Evolutionary conservation across 73 alveolate genomes (phyloP), one percentile per base, ranked within the genome.

Genomic region (Durusdinium trenchii): DNA sequence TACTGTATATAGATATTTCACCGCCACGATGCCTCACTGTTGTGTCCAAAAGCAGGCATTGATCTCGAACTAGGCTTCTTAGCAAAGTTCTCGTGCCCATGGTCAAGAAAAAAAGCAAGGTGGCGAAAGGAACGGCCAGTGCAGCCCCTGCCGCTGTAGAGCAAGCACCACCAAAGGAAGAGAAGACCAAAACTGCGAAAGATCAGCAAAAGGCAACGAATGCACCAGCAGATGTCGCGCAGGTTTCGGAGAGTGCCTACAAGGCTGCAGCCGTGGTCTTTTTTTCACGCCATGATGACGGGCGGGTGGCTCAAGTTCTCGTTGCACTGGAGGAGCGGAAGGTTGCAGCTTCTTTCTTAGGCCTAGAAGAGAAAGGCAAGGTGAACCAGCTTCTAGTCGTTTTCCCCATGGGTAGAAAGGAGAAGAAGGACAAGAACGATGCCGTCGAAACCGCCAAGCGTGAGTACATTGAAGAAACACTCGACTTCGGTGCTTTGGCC

Each of bases 341-440:
- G 45, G 98, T 91, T 76, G 45, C 84, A 7, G 98, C 90, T 12
- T 32, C 61, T 89, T 91, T 91, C 57, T 43, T 91, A 76, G 98
- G 90, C 57, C 46, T 90, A 51, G 90, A 91, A 23, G 98, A 69
- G 20, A 69, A 67, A 54, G 98, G 98, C 90, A 91, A 91, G 32
- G 89, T 91, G 76, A 78, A 6, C 35, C 46, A 91, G 98, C 89
- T 76, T 47, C 75, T 91, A 75, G 98, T 91, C 76, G 98, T 91
- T 40, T 91, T 91, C 36, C 98, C 98, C 69, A 91, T 91, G 98
- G 98, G 98, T 26, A 51, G 98, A 23, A 91, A 91, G 79, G 98
- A 91, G 89, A 91, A 91, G 89, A 91, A 91, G 98, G 98, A 91
- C 76, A 91, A 91, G 98, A 91, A 91, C 32, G 98, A 91, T 91